A percentile compares a stretch with the other conserved stretches of the same genome.
These are phyloP conservation scores for Pyrus hybrid DNA, from an alignment of 331 rosid genomes.

Conservation along the genomic window DNA sequence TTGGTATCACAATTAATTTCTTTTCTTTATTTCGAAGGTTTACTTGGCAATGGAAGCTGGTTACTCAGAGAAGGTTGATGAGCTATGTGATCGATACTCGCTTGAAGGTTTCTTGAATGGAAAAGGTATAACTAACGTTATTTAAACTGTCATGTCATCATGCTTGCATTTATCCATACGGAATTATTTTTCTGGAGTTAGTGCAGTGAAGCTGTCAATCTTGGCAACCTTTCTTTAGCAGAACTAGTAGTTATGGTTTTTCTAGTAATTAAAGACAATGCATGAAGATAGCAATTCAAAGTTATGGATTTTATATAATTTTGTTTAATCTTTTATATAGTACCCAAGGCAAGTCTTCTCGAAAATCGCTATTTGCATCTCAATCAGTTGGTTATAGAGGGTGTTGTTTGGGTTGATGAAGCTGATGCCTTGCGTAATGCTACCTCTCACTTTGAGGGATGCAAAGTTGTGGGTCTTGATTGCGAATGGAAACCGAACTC, in stretches of 20 bases:
- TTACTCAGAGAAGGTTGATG: constrained; percentile 82
- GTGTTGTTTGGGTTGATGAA: constrained; percentile 74
- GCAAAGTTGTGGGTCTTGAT: constrained; percentile 79
- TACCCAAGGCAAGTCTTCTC: constrained; percentile 44
- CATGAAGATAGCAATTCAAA: constrained; percentile 2
- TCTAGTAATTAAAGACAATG: background rate
- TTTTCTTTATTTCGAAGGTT: constrained; percentile 38
- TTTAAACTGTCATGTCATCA: too few species aligned
- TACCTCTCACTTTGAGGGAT: constrained; percentile 56
- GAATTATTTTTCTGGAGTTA: background rate
- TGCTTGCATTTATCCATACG: background rate
- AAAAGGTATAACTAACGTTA: constrained; percentile 30
- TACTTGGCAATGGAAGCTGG: constrained; percentile 99
- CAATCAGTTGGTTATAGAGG: constrained; percentile 48
- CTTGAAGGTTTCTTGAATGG: constrained; percentile 50
- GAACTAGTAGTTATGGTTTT: background rate
- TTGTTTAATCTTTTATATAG: constrained; percentile 27
- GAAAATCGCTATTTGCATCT: constrained; percentile 56
- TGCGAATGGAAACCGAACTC: constrained; percentile 99
- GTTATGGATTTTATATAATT: background rate
- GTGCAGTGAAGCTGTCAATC: background rate
- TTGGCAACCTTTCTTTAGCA: background rate
- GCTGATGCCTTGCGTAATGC: constrained; percentile 54
- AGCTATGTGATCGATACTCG: constrained; percentile 68
- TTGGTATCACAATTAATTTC: background rate